Evolutionary conservation across 106 monocot genomes (phyloP).

Genomic region (Alisma plantagoaquatica): DNA sequence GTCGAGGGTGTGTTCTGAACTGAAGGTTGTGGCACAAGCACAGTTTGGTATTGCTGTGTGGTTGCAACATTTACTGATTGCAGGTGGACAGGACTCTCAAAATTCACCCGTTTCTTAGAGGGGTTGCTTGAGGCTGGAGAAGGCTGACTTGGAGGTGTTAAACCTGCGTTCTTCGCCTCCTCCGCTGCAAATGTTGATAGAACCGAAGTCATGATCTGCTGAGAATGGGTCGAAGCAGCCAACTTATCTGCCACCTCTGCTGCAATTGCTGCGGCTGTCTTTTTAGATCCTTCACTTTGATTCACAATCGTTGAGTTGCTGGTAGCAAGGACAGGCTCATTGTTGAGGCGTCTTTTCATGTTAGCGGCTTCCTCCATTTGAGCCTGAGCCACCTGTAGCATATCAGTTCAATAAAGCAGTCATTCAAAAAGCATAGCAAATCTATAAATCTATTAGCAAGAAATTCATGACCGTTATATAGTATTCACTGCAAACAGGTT

Average conservation of each 20-base stretch:
- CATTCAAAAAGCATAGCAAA: too few species aligned
- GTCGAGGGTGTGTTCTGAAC: constrained; percentile 23
- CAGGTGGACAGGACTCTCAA: constrained; percentile 32
- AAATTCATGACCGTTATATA: too few species aligned
- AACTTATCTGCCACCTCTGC: constrained; percentile 84
- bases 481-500: too few species aligned
- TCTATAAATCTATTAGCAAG: too few species aligned
- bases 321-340: constrained; percentile 32
- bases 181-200: constrained; percentile 83
- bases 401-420: too few species aligned
- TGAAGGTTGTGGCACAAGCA: constrained; percentile 24
- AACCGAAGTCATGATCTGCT: constrained; percentile 92
- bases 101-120: constrained; percentile 16
- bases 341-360: constrained; percentile 71
- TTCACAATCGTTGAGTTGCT: constrained; percentile 2
- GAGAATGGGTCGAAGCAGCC: constrained; percentile 81
- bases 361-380: constrained; percentile 59
- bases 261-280: constrained; percentile 58
- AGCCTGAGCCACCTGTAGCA: constrained; percentile 62
- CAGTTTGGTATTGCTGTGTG: constrained; percentile 32
- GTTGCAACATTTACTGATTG: too few species aligned
- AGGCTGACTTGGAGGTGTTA: background rate
- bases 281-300: constrained; percentile 24
- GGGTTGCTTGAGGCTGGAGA: too few species aligned
- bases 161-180: constrained; percentile 49